Evolutionary conservation across 2,329 filamentous ascomycete species (phyloP).

Genomic region (Sclerotinia spermophila): DNA sequence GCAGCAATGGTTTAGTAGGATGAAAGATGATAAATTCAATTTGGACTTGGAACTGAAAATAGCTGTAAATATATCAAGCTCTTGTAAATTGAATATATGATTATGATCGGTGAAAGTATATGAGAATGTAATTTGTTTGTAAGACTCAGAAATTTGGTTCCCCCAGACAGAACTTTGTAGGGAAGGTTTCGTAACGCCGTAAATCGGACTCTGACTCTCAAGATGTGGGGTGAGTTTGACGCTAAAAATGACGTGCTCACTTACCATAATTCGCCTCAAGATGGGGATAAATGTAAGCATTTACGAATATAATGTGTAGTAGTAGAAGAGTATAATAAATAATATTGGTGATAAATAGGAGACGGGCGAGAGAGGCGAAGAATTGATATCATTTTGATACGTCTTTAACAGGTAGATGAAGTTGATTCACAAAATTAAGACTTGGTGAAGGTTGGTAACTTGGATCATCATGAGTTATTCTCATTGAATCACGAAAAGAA

Average conservation of each 20-base stretch:
- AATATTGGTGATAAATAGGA: not conserved
- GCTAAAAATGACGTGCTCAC: conserved; percentile 20
- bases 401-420: no score
- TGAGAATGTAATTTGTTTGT: not conserved
- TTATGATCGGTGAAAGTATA: not conserved
- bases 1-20: not conserved
- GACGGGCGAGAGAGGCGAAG: not conserved
- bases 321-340: not conserved
- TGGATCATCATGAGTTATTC: not conserved
- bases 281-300: not conserved
- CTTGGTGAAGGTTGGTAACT: not conserved
- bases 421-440: not conserved
- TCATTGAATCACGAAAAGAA: conserved; percentile 9
- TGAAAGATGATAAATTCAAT: not conserved
- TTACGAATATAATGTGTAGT: no score
- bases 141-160: conserved; percentile 12
- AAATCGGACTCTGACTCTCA: conserved; percentile 8
- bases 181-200: not conserved
- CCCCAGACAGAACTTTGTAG: conserved; percentile 1
- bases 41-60: not conserved
- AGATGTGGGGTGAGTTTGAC: conserved; percentile 13
- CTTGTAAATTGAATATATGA: not conserved
- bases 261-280: conserved; percentile 2
- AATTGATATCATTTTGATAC: not conserved
- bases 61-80: not conserved